Percentiles rank a stretch among this genome's conserved stretches.
Evolutionary conservation across 164 flowering plant genomes (phyloP).

Genomic region (Akebia trifoliata): DNA sequence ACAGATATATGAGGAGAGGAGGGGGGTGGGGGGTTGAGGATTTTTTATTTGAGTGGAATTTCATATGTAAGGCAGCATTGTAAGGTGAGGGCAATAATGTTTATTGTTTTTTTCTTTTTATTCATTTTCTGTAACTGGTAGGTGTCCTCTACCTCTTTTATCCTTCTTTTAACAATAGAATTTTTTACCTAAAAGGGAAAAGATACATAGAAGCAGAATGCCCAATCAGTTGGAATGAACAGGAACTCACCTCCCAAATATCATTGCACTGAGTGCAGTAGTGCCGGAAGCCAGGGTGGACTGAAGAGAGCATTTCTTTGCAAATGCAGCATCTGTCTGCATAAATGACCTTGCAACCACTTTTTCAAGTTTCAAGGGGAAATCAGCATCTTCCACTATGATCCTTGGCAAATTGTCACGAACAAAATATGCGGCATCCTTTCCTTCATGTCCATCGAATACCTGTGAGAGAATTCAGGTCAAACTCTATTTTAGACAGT

Average conservation of each 20-base stretch:
- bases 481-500: constrained; percentile 8
- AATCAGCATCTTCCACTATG: constrained; percentile 85
- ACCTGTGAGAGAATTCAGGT: constrained; percentile 40
- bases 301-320: constrained; percentile 52
- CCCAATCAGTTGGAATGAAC: not conserved
- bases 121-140: too few species aligned
- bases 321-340: constrained; percentile 70
- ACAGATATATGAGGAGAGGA: too few species aligned
- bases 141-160: too few species aligned
- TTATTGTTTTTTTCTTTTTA: too few species aligned
- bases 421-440: constrained; percentile 82
- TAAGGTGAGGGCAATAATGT: too few species aligned
- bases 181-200: too few species aligned
- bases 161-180: too few species aligned
- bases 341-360: constrained; percentile 73
- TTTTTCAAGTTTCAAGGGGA: constrained; percentile 86
- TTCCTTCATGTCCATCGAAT: constrained; percentile 97
- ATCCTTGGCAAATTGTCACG: constrained; percentile 85
- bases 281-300: constrained; percentile 78
- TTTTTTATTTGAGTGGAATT: too few species aligned
- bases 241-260: constrained; percentile 67
- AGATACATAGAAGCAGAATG: not conserved
- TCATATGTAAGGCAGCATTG: too few species aligned
- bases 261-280: constrained; percentile 91
- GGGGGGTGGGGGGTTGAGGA: too few species aligned